Conservation (phyloP, 352 stramenopile genomes). For the Phytophthora uliginosa region DNA sequence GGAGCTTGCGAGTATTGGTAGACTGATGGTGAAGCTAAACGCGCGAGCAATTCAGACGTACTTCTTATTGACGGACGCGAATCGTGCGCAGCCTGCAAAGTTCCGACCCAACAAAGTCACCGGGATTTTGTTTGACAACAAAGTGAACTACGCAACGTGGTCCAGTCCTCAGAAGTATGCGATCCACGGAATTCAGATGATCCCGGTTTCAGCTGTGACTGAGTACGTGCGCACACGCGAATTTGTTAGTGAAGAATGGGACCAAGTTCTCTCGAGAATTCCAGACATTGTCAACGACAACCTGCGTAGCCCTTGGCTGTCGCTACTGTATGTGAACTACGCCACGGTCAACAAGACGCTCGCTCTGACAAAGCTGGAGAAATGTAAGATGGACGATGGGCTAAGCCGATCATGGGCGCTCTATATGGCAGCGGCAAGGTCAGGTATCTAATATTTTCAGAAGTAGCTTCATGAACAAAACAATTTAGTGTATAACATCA, state of each 20-base stretch:
- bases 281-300: constrained; percentile 35
- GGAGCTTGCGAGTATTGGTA: constrained; percentile 23
- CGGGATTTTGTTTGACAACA: constrained; percentile 70
- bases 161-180: constrained; percentile 64
- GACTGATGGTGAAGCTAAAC: constrained; percentile 40
- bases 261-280: constrained; percentile 36
- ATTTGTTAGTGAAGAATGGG: constrained; percentile 54
- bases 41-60: constrained; percentile 37
- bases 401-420: constrained; percentile 73
- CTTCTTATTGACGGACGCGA: constrained; percentile 38
- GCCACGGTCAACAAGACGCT: constrained; percentile 50
- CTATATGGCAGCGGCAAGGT: constrained; percentile 56
- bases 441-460: background rate
- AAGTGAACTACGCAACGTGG: constrained; percentile 68
- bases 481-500: too few relatives aligned
- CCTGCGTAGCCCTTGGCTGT: constrained; percentile 61
- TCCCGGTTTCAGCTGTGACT: constrained; percentile 55
- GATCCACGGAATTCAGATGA: constrained; percentile 80
- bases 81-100: constrained; percentile 25
- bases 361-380: constrained; percentile 57
- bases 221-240: constrained; percentile 46
- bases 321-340: constrained; percentile 73
- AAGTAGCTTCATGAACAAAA: too few relatives aligned
- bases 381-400: constrained; percentile 66
- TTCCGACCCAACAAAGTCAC: constrained; percentile 56